A percentile compares a stretch with the other conserved stretches of the same genome.
These are phyloP conservation scores for Monosporascus sp. DNA, from an alignment of 2,329 filamentous ascomycete species.

Conservation along the genomic window DNA sequence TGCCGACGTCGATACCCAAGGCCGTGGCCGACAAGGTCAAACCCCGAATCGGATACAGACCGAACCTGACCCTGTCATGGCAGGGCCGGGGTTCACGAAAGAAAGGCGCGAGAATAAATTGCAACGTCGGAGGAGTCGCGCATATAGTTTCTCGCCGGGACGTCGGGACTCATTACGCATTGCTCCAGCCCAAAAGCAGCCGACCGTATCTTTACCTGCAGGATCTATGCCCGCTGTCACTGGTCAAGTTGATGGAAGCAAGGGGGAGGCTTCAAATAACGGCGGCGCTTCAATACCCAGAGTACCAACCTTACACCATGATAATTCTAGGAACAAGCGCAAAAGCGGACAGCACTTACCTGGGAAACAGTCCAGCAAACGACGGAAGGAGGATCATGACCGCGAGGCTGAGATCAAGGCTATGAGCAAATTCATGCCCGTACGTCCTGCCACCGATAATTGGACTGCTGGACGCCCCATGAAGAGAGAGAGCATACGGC, in stretches of 20 bases:
- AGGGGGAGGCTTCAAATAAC: slow-evolving; percentile 7
- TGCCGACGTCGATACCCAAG: slow-evolving; percentile 13
- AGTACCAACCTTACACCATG: slow-evolving; percentile 51
- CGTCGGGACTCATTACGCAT: slow-evolving; percentile 50
- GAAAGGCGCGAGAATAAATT: slow-evolving; percentile 40
- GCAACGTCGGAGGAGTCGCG: slow-evolving; percentile 41
- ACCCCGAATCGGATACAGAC: slow-evolving; percentile 19
- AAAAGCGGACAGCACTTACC: slow-evolving; percentile 51
- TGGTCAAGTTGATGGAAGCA: slow-evolving; percentile 6
- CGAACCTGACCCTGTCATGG: slow-evolving; percentile 15
- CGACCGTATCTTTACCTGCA: slow-evolving; percentile 19
- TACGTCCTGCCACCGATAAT: slow-evolving; percentile 56
- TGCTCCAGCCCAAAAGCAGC: slow-evolving; percentile 23
- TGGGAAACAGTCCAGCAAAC: slow-evolving; percentile 71
- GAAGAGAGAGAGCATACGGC: slow-evolving; percentile 62
- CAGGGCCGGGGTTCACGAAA: slow-evolving; percentile 22
- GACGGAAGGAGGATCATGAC: slow-evolving; percentile 67
- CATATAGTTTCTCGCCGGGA: slow-evolving; percentile 60
- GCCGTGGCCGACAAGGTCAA: slow-evolving; percentile 13
- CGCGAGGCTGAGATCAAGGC: slow-evolving; percentile 85
- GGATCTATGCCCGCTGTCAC: slow-evolving; percentile 10
- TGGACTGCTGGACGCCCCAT: slow-evolving; percentile 56
- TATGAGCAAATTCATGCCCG: slow-evolving; percentile 67
- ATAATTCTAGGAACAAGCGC: slow-evolving; percentile 51
- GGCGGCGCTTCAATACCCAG: slow-evolving; percentile 24